Evolutionary conservation across 2,329 filamentous ascomycete genomes (phyloP), one percentile per base, ranked within the genome.

Genomic region (Alternaria gaisen): DNA sequence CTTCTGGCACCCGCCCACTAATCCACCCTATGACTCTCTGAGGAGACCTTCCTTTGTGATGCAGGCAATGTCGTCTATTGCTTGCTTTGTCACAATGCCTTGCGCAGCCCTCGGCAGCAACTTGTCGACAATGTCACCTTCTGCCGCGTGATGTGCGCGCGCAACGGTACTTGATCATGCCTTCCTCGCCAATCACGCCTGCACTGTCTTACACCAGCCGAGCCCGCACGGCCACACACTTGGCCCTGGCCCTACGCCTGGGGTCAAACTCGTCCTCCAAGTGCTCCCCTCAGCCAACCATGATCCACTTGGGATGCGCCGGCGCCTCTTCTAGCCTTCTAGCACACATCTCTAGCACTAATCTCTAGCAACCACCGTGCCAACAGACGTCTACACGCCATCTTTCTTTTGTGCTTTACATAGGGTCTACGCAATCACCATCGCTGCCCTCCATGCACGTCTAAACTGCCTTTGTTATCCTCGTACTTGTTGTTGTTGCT

Each of bases 171-270:
- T 36, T 51, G 40, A 32, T 48, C 61, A 43, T 60, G 50, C 44
- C 30, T 38, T 32, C 22, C 18, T 43, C 48, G 30, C 68, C 69
- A 64, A 66, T 66, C 61, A 64, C 47, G 51, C 56, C 62, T 26
- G 52, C 53, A 22, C 53, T n/a, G 48, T 40, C 58, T 53, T 30
- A 30, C 36, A 56, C 43, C 55, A 51, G 32, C 56, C 70, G 61
- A 57, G 44, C 40, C 66, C 64, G 67, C 71, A 72, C 72, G 62
- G 65, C 64, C 68, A 70, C 70, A 61, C 46, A 26, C 70, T 69
- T 71, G 65, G 71, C 68, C 57, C 58, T 73, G 66, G 67, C 70
- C 73, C 63, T 69, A 73, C 48, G 67, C 63, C 65, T 75, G 71
- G 62, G 72, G 70, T 60, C 65, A 71, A 63, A 61, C 60, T 60